A percentile compares a stretch with the other conserved stretches of the same genome.
phyloP scores from a whole-genome alignment of 768 basidiomycete genomes.

The Austroboletus eburneus region DNA sequence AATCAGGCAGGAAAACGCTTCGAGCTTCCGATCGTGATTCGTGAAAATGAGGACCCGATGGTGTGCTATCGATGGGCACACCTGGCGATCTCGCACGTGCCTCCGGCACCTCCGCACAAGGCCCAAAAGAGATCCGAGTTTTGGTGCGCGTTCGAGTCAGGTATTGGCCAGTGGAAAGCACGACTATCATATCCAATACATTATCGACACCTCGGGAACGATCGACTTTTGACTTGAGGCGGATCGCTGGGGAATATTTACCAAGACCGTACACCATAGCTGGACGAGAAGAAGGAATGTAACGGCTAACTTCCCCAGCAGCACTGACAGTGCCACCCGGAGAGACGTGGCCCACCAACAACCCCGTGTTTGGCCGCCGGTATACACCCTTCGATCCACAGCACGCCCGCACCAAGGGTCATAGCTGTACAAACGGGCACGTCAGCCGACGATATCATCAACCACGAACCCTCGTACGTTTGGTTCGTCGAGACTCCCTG shows the following conservation, averaged over 20 bases:
- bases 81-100: conserved; percentile 45
- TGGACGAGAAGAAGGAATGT: conserved; percentile 40
- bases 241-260: conserved; percentile 7
- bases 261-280: conserved; percentile 45
- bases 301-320: conserved; percentile 43
- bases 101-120: conserved; percentile 46
- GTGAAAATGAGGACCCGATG: no score
- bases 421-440: conserved; percentile 21
- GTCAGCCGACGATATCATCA: background rate
- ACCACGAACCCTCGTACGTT: background rate
- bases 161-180: conserved; percentile 39
- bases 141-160: conserved; percentile 37
- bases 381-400: conserved; percentile 42
- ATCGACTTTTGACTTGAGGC: background rate
- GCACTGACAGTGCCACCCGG: conserved; percentile 30
- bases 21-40: no score
- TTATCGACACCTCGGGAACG: conserved; percentile 41
- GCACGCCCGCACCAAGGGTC: conserved; percentile 40
- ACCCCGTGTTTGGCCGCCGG: conserved; percentile 33
- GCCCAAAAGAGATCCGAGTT: conserved; percentile 52
- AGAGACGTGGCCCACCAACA: conserved; percentile 41
- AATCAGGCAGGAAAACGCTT: no score
- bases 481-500: conserved; percentile 24
- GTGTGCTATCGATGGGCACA: no score
- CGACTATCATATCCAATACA: conserved; percentile 40